Conservation (phyloP, 306 rosid genomes). For the Crotalaria pallida region DNA sequence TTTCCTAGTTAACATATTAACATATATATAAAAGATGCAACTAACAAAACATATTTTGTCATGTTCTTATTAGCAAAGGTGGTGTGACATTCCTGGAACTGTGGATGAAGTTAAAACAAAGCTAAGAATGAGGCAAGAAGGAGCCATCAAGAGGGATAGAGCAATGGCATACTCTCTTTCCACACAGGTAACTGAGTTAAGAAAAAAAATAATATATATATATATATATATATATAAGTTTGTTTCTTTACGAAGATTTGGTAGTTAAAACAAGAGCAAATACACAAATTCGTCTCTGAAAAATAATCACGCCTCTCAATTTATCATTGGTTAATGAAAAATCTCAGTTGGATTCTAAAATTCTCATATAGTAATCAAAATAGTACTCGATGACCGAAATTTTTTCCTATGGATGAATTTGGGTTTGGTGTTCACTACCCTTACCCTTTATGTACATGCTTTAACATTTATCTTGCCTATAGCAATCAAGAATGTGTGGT, state of each 20-base stretch:
- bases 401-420: too few relatives aligned
- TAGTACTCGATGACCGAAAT: too few relatives aligned
- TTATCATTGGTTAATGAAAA: too few relatives aligned
- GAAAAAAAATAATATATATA: not conserved
- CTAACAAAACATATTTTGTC: not conserved
- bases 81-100: slow-evolving; percentile 79
- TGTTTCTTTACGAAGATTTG: slow-evolving; percentile 4
- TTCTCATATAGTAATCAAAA: too few relatives aligned
- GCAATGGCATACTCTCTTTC: slow-evolving; percentile 69
- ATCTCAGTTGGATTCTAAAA: too few relatives aligned
- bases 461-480: slow-evolving; percentile 2
- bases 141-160: slow-evolving; percentile 74
- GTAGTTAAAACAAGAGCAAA: too few relatives aligned
- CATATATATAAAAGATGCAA: not conserved
- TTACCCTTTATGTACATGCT: not conserved
- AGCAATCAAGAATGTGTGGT: slow-evolving; percentile 54
- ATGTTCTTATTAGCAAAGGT: slow-evolving; percentile 50
- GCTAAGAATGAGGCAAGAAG: slow-evolving; percentile 73
- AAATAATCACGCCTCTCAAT: too few relatives aligned
- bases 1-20: not conserved
- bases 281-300: too few relatives aligned
- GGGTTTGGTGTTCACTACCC: too few relatives aligned
- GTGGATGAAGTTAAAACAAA: slow-evolving; percentile 61
- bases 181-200: slow-evolving; percentile 60
- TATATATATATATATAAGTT: not conserved